Evolutionary conservation across 768 basidiomycete species (phyloP).

Genomic region (Mycena chlorophos): DNA sequence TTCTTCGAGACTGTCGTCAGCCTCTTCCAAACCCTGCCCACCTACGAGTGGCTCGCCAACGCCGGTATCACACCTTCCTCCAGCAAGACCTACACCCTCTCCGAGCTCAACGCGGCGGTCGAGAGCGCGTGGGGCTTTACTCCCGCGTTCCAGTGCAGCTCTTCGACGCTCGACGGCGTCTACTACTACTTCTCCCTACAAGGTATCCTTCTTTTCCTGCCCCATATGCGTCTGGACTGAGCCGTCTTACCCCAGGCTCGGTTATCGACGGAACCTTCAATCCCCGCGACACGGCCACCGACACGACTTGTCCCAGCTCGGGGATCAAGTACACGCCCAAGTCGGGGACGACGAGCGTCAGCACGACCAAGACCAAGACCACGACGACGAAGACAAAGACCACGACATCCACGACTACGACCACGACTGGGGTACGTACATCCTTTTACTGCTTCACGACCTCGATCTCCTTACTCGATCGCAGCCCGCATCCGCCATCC

Average conservation of each 20-base stretch:
- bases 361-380: neutral
- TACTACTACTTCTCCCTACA: slow-evolving; percentile 57
- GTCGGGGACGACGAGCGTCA: slow-evolving; percentile 16
- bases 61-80: slow-evolving; percentile 55
- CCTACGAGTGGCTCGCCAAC: slow-evolving; percentile 53
- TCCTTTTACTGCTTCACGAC: neutral
- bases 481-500: slow-evolving; percentile 22
- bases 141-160: slow-evolving; percentile 48
- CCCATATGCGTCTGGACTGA: too few species aligned
- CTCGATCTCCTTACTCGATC: neutral
- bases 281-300: slow-evolving; percentile 45
- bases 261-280: slow-evolving; percentile 54
- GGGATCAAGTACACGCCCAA: slow-evolving; percentile 55
- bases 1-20: neutral
- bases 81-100: slow-evolving; percentile 43
- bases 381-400: slow-evolving; percentile 1
- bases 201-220: too few species aligned
- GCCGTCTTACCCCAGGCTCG: too few species aligned
- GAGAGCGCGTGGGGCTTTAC: slow-evolving; percentile 43
- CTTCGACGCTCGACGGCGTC: slow-evolving; percentile 40
- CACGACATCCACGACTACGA: neutral
- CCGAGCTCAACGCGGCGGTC: slow-evolving; percentile 41
- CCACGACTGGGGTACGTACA: neutral
- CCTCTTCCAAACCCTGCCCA: slow-evolving; percentile 45
- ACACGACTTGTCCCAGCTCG: slow-evolving; percentile 40